Evolutionary conservation across 768 basidiomycete species (phyloP).

Genomic region (Multifurca ochricompacta): DNA sequence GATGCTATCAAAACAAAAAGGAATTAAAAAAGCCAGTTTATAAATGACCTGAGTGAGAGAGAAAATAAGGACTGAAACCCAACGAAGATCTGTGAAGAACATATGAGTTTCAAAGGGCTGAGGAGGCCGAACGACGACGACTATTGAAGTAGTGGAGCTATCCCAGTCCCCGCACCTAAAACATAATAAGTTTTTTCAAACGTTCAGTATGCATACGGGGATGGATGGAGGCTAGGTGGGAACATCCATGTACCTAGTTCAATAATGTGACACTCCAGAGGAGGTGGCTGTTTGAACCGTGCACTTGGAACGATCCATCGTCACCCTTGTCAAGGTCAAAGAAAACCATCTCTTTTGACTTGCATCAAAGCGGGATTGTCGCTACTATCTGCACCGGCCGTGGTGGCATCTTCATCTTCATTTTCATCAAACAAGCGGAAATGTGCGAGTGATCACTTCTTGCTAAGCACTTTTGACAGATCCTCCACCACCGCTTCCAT

Average conservation of each 20-base stretch:
- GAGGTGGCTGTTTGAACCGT: no score
- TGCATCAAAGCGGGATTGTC: constrained; percentile 29
- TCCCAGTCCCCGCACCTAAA: constrained; percentile 77
- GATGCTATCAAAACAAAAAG: constrained; percentile 40
- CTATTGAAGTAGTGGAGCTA: constrained; percentile 63
- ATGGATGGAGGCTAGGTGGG: not conserved
- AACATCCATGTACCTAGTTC: constrained; percentile 58
- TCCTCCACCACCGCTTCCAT: constrained; percentile 16
- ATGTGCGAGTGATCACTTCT: constrained; percentile 53
- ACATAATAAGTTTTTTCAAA: not conserved
- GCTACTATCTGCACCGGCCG: not conserved
- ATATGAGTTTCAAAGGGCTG: constrained; percentile 3
- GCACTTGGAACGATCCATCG: not conserved
- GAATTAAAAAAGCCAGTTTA: not conserved
- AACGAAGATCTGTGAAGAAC: constrained; percentile 23
- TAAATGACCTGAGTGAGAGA: no score
- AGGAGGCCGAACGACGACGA: constrained; percentile 40
- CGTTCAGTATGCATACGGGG: no score
- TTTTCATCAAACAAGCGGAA: constrained; percentile 33
- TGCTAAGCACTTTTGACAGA: constrained; percentile 40
- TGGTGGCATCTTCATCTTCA: no score
- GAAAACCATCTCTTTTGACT: constrained; percentile 72
- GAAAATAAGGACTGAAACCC: not conserved
- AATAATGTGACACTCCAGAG: constrained; percentile 36
- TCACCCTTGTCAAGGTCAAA: constrained; percentile 93